phyloP scores from a whole-genome alignment of 2,329 filamentous ascomycete species.

The Venturia nashicola region DNA sequence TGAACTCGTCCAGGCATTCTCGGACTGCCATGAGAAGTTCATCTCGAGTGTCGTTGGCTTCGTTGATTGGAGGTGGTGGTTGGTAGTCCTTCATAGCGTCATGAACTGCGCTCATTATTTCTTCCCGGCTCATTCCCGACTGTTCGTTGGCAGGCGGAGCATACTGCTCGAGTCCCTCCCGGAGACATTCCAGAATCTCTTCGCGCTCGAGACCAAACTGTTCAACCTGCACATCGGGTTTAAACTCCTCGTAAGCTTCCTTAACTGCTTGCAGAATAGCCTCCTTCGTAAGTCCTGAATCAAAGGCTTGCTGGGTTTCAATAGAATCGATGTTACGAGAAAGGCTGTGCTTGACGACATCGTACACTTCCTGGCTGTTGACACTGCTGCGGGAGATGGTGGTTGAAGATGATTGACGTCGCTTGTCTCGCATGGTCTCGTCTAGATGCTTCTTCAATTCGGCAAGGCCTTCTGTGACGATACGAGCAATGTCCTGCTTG shows the following conservation, averaged over 20 bases:
- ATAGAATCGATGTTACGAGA: conserved; percentile 38
- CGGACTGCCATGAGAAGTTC: conserved; percentile 75
- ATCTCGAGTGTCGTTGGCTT: conserved; percentile 60
- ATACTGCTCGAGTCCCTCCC: conserved; percentile 74
- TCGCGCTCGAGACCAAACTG: conserved; percentile 84
- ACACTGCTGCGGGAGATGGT: conserved; percentile 52
- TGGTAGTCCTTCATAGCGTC: conserved; percentile 73
- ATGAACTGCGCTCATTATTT: conserved; percentile 76
- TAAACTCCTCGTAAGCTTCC: conserved; percentile 88
- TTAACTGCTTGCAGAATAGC: conserved; percentile 78
- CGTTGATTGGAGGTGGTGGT: conserved; percentile 58
- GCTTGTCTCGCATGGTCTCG: conserved; percentile 62
- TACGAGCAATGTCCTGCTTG: conserved; percentile 59
- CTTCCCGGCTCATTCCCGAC: conserved; percentile 59
- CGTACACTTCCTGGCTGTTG: conserved; percentile 77
- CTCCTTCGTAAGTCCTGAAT: conserved; percentile 45
- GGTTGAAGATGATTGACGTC: conserved; percentile 50
- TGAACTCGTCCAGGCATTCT: conserved; percentile 77
- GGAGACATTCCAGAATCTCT: conserved; percentile 75
- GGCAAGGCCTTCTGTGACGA: conserved; percentile 68
- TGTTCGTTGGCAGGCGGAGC: conserved; percentile 28
- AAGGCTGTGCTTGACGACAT: conserved; percentile 65
- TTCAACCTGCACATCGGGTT: conserved; percentile 82
- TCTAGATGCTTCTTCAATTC: conserved; percentile 81
- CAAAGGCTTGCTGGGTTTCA: conserved; percentile 25